Evolutionary conservation across 106 monocot species (phyloP).

Genomic region (Agapanthus africanus): DNA sequence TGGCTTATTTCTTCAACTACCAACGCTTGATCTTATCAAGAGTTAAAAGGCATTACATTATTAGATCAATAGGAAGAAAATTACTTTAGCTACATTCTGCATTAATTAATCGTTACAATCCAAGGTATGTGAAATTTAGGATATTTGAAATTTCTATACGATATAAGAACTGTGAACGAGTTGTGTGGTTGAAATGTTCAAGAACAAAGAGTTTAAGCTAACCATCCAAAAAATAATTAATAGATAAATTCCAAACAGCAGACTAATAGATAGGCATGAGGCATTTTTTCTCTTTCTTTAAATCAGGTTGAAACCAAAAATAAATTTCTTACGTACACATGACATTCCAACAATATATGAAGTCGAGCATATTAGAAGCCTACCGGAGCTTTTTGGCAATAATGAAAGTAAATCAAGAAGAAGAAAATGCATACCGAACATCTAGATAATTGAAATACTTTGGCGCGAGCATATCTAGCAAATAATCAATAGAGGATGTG

Average conservation of each 20-base stretch:
- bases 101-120: background rate
- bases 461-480: slow-evolving; percentile 40
- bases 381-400: background rate
- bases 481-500: slow-evolving; percentile 31
- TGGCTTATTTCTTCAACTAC: background rate
- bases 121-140: background rate
- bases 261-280: background rate
- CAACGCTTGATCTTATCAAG: background rate
- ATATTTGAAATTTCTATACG: background rate
- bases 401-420: background rate
- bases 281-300: background rate
- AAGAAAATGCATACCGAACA: slow-evolving; percentile 48
- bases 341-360: background rate
- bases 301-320: background rate
- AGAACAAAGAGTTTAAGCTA: background rate
- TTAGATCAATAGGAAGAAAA: background rate
- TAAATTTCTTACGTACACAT: background rate
- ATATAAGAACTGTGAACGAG: background rate
- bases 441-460: slow-evolving; percentile 77
- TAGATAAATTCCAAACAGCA: no score
- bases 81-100: background rate
- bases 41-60: background rate
- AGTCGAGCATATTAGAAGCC: background rate
- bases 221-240: background rate
- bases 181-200: background rate